Evolutionary conservation across 768 basidiomycete genomes (phyloP).

Genomic region (Auricularia cornea): DNA sequence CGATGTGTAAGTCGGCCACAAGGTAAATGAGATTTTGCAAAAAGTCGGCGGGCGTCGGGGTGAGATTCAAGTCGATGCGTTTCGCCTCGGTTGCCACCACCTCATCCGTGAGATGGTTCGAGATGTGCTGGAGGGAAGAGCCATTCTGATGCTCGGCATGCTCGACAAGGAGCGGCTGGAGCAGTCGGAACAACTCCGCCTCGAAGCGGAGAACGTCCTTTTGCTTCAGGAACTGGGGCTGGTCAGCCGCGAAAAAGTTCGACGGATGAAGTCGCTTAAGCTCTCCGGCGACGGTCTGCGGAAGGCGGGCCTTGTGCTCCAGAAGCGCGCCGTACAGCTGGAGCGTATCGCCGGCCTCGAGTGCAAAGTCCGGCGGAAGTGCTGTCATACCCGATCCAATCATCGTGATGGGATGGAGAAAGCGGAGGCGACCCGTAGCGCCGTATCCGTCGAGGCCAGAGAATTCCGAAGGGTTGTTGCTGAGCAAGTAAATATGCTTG

Average conservation of each 20-base stretch:
- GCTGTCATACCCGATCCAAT: conserved; percentile 43
- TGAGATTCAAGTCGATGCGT: conserved; percentile 19
- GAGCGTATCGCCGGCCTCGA: conserved; percentile 54
- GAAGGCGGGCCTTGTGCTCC: conserved; percentile 6
- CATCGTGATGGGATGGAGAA: conserved; percentile 55
- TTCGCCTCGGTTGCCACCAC: conserved; percentile 19
- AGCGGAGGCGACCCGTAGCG: conserved; percentile 36
- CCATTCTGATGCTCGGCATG: conserved; percentile 27
- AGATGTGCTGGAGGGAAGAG: conserved; percentile 31
- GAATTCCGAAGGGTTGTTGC: conserved; percentile 25
- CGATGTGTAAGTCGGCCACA: conserved; percentile 47
- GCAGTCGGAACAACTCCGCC: conserved; percentile 35
- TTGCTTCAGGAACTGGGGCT: conserved; percentile 38
- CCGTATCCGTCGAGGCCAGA: conserved; percentile 29
- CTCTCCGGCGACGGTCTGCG: not conserved
- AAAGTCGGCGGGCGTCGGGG: conserved; percentile 27
- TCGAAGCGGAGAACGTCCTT: conserved; percentile 57
- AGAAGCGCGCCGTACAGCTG: conserved; percentile 40
- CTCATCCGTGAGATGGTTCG: conserved; percentile 33
- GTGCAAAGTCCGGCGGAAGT: conserved; percentile 53
- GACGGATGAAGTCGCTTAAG: conserved; percentile 30
- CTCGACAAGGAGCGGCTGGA: conserved; percentile 30
- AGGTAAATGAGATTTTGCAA: conserved; percentile 40
- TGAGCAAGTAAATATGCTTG: conserved; percentile 49
- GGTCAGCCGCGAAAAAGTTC: conserved; percentile 34